These are phyloP conservation scores for Nemania sp. DNA, from an alignment of 2,329 filamentous ascomycete species.

Conservation along the genomic window DNA sequence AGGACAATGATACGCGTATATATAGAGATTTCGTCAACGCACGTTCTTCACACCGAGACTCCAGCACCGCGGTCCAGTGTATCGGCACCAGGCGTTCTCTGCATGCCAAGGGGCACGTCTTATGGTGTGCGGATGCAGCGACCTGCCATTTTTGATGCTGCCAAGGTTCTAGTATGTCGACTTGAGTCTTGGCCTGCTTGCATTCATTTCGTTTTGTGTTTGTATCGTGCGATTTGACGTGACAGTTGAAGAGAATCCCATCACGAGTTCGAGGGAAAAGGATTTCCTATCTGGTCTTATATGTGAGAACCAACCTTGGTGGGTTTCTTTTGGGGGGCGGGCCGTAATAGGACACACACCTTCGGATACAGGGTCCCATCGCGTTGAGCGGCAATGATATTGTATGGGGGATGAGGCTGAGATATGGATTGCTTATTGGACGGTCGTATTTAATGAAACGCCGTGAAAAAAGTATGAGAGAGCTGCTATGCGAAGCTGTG, in stretches of 20 bases:
- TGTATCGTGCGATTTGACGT: not conserved
- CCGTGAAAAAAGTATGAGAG: too few species aligned
- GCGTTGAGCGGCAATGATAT: too few species aligned
- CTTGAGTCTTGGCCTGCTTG: constrained; percentile 18
- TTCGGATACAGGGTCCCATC: too few species aligned
- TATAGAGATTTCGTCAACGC: constrained; percentile 1
- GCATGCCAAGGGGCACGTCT: constrained; percentile 24
- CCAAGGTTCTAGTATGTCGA: constrained; percentile 20
- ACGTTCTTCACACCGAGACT: not conserved
- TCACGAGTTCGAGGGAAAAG: not conserved
- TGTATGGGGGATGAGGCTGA: too few species aligned
- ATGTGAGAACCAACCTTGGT: not conserved
- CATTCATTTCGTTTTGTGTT: constrained; percentile 13
- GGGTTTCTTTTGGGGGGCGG: not conserved
- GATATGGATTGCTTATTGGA: too few species aligned
- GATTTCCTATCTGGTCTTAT: not conserved
- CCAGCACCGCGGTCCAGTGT: not conserved
- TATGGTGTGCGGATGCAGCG: constrained; percentile 7
- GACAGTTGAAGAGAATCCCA: not conserved
- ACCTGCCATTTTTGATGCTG: constrained; percentile 24
- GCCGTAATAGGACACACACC: not conserved
- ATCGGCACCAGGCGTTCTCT: not conserved
- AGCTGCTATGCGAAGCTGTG: too few species aligned
- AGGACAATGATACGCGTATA: constrained; percentile 13
- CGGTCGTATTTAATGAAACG: too few species aligned